Conservation (phyloP, 345 rosid genomes). For the Populus tremula region DNA sequence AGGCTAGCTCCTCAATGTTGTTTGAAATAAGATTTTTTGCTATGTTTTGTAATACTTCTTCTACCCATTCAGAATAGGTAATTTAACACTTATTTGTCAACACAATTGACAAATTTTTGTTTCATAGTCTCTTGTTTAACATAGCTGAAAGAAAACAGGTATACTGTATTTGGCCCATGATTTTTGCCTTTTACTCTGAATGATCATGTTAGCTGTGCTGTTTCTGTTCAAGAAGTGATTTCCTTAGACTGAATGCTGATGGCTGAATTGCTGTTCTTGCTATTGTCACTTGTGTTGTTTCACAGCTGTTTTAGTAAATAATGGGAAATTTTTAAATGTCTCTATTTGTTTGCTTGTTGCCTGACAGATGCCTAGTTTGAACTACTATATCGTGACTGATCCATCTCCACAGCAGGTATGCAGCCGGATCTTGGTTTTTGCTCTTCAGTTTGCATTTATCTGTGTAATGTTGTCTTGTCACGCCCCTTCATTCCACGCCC, state of each 20-base stretch:
- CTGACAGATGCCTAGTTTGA: conserved; percentile 16
- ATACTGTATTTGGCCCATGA: neutral
- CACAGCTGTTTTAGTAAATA: neutral
- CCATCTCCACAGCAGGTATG: conserved; percentile 8
- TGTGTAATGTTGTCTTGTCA: neutral
- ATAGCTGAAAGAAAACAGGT: neutral
- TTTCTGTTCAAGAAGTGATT: neutral
- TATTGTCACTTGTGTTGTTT: neutral
- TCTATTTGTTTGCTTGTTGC: neutral
- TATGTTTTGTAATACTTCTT: neutral
- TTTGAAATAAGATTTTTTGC: neutral
- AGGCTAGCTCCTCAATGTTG: neutral
- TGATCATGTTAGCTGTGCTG: neutral
- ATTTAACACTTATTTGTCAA: neutral
- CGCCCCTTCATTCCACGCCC: neutral
- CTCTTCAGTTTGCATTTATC: neutral
- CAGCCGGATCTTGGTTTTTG: neutral
- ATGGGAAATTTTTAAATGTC: neutral
- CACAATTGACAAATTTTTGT: neutral
- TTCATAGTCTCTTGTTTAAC: neutral
- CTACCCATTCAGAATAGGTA: neutral
- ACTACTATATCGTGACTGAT: neutral
- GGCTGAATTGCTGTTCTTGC: neutral
- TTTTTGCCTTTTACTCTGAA: neutral
- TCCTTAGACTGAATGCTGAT: neutral